phyloP scores from a whole-genome alignment of 345 rosid species.

The Hirschfeldia incana region DNA sequence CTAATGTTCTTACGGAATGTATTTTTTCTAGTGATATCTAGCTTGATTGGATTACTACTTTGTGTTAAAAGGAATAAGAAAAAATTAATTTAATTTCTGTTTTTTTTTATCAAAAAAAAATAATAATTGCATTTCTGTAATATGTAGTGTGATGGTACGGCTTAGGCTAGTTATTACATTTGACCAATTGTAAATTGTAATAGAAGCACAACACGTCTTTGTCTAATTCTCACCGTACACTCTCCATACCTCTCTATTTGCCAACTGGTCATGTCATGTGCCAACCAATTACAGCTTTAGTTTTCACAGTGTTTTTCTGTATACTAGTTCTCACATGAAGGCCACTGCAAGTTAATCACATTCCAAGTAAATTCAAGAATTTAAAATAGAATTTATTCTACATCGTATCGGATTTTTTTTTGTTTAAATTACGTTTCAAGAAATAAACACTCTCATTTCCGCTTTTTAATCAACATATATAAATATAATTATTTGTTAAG shows the following conservation, averaged over 20 bases:
- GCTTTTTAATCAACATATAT: background rate
- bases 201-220: no score
- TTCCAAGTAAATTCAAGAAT: background rate
- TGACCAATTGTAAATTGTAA: no score
- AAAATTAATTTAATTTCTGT: background rate
- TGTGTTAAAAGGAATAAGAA: background rate
- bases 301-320: background rate
- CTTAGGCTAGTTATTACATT: background rate
- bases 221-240: no score
- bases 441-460: background rate
- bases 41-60: background rate
- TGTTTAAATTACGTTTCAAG: background rate
- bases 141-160: background rate
- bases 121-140: background rate
- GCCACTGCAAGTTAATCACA: background rate
- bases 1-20: background rate
- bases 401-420: background rate
- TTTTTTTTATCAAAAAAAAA: no score
- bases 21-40: background rate
- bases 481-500: background rate
- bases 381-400: background rate
- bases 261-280: constrained; percentile 26
- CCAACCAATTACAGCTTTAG: constrained; percentile 31
- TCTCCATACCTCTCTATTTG: no score
- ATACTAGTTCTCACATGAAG: background rate